Conservation (phyloP, 495 filamentous ascomycete genomes). For the Hypoxylon cercidicola region DNA sequence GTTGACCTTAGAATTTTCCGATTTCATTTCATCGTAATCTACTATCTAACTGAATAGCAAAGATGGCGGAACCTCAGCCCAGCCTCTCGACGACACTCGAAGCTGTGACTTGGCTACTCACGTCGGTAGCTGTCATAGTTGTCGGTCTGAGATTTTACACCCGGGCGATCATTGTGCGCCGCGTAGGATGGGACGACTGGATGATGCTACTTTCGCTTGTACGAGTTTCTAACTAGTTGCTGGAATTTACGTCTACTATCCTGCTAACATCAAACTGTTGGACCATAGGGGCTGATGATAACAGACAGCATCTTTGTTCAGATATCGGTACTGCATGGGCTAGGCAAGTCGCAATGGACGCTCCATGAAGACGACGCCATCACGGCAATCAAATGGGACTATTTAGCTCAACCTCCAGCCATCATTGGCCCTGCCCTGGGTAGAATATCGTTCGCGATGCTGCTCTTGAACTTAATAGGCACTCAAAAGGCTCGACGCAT, state of each 20-base stretch:
- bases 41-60: no score
- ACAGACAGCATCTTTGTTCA: not conserved
- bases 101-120: not conserved
- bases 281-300: not conserved
- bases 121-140: not conserved
- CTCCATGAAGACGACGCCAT: not conserved
- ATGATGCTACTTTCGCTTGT: no score
- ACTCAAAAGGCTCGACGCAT: not conserved
- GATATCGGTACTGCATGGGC: not conserved
- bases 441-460: not conserved
- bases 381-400: constrained; percentile 5
- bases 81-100: no score
- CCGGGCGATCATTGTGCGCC: not conserved
- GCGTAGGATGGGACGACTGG: not conserved
- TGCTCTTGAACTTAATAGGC: not conserved
- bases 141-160: not conserved
- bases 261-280: not conserved
- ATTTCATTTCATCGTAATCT: no score
- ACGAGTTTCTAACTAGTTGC: not conserved
- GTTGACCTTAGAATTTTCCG: no score
- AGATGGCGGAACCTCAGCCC: no score
- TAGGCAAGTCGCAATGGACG: not conserved
- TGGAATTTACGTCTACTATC: not conserved
- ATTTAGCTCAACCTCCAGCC: not conserved
- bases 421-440: not conserved